Conservation (phyloP, 176 grass and related monocot genomes). For the Ensete glaucum region DNA sequence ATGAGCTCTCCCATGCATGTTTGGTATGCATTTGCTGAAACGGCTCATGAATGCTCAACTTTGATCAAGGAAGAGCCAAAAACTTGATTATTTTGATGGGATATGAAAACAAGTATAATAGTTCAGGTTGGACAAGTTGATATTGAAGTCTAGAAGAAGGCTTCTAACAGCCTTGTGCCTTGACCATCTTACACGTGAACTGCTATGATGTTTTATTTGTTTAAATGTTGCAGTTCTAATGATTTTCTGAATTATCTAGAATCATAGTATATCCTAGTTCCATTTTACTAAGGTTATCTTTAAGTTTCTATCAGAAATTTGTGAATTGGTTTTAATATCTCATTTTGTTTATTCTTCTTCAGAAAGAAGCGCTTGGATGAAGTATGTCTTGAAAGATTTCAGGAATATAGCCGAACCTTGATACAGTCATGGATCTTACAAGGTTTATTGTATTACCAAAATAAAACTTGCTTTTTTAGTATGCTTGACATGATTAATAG, state of each 20-base stretch:
- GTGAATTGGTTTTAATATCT: neutral
- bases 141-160: neutral
- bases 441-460: constrained; percentile 33
- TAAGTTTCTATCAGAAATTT: neutral
- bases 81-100: too few relatives aligned
- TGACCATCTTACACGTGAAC: neutral
- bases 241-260: too few relatives aligned
- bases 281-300: neutral
- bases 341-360: constrained; percentile 2
- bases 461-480: neutral
- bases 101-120: too few relatives aligned
- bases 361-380: constrained; percentile 80
- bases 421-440: constrained; percentile 97
- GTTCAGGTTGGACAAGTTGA: too few relatives aligned
- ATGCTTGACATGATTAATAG: neutral
- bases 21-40: neutral
- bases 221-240: too few relatives aligned
- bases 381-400: constrained; percentile 76
- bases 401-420: constrained; percentile 77
- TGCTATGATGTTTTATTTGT: too few relatives aligned
- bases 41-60: neutral
- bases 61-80: too few relatives aligned
- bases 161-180: neutral
- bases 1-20: neutral
- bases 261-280: neutral